Conservation (phyloP, 495 filamentous ascomycete species). For the Bathelium albidoporum region DNA sequence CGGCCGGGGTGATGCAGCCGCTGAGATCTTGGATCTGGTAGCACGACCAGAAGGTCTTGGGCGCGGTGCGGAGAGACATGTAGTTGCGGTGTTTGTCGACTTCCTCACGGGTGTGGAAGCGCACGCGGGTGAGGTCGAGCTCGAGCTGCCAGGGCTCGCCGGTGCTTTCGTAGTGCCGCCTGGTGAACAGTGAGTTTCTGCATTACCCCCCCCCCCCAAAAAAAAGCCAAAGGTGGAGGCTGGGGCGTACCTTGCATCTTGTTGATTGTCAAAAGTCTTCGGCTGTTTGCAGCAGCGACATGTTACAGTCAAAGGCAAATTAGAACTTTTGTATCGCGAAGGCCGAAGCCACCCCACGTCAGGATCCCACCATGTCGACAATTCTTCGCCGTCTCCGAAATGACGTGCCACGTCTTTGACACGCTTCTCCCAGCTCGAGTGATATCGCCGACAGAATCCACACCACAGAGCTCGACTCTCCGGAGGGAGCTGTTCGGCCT, state of each 20-base stretch:
- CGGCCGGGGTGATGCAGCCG: background rate
- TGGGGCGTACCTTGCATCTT: background rate
- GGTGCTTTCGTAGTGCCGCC: conserved; percentile 1
- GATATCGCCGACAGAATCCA: background rate
- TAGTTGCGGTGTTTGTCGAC: background rate
- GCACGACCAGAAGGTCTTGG: background rate
- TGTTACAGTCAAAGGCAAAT: background rate
- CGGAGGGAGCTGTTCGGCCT: background rate
- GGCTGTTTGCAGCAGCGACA: background rate
- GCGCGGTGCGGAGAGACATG: background rate
- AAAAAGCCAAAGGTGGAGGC: too few species aligned
- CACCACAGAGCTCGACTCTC: conserved; percentile 3
- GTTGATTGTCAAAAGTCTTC: conserved; percentile 1
- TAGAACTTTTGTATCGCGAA: background rate
- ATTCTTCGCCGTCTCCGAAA: background rate
- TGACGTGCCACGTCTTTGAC: background rate
- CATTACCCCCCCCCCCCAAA: too few species aligned
- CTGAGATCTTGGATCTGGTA: conserved; percentile 1
- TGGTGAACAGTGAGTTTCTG: background rate
- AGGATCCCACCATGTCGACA: conserved; percentile 3
- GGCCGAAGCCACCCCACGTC: background rate
- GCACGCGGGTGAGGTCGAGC: background rate
- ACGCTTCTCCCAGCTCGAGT: conserved; percentile 2
- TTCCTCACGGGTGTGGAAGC: background rate
- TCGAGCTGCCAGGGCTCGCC: conserved; percentile 1